Evolutionary conservation across 78 protist genomes (phyloP).

Genomic region (Dictyostelium intermedium): DNA sequence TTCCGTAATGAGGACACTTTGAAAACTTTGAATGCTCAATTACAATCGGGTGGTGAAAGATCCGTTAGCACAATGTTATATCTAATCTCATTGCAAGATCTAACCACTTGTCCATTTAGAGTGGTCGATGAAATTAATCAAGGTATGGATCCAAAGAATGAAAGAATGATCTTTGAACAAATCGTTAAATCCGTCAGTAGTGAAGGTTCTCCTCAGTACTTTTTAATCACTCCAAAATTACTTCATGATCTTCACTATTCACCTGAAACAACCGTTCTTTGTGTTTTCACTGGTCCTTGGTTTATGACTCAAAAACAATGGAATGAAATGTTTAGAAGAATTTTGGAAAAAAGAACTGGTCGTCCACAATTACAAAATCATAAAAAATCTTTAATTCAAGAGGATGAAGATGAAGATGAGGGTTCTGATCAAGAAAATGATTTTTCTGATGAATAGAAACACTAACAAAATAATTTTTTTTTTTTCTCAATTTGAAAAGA

Average conservation of each 20-base stretch:
- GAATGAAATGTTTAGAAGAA: neutral
- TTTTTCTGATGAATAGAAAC: neutral
- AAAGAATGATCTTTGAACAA: conserved; percentile 86
- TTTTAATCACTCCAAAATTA: conserved; percentile 95
- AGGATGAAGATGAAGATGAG: neutral
- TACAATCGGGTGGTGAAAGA: conserved; percentile 95
- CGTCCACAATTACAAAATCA: neutral
- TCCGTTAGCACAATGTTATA: conserved; percentile 94
- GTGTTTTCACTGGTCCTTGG: conserved; percentile 92
- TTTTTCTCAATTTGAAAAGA: too few relatives aligned
- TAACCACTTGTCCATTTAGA: conserved; percentile 91
- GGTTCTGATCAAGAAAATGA: neutral
- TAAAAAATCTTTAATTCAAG: neutral
- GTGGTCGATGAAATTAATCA: conserved; percentile 97
- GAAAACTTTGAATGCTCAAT: conserved; percentile 52
- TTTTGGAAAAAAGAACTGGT: neutral
- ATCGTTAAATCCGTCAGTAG: conserved; percentile 74
- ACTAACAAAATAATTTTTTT: neutral
- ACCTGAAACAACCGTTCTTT: conserved; percentile 72
- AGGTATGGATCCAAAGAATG: conserved; percentile 94
- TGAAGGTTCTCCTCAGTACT: conserved; percentile 89
- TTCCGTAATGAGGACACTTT: conserved; percentile 80
- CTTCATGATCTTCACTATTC: conserved; percentile 84
- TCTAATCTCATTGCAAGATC: conserved; percentile 88
- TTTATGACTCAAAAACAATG: conserved; percentile 57